Conservation (phyloP, 805 yeast species). For the Candida taoyuanica region DNA sequence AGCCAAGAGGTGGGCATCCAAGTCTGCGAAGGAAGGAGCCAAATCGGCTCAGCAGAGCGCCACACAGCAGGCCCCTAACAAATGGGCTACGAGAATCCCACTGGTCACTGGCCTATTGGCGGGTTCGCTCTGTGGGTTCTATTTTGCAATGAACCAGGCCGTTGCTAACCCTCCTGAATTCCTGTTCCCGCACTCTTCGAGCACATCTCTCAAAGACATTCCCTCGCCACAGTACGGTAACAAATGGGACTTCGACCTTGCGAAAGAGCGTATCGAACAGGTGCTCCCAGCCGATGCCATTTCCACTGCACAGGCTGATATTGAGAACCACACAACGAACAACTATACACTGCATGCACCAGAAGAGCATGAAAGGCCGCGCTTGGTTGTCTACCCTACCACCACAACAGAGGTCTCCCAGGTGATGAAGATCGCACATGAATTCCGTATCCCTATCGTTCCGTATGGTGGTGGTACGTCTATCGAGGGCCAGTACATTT, state of each 20-base stretch:
- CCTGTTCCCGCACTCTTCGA: slow-evolving; percentile 27
- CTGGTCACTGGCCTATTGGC: slow-evolving; percentile 17
- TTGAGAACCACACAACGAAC: slow-evolving; percentile 43
- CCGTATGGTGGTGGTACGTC: slow-evolving; percentile 65
- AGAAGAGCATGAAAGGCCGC: slow-evolving; percentile 34
- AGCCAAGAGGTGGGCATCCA: slow-evolving; percentile 6
- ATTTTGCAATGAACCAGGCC: slow-evolving; percentile 24
- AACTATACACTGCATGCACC: slow-evolving; percentile 48
- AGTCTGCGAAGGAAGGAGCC: not conserved
- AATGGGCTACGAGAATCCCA: slow-evolving; percentile 6
- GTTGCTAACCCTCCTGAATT: slow-evolving; percentile 24
- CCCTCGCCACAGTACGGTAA: slow-evolving; percentile 26
- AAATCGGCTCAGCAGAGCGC: not conserved
- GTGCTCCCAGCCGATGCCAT: slow-evolving; percentile 32
- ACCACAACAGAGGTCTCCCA: slow-evolving; percentile 53
- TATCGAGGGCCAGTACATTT: slow-evolving; percentile 61
- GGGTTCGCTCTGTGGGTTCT: slow-evolving; percentile 22
- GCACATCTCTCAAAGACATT: slow-evolving; percentile 19
- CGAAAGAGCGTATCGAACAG: slow-evolving; percentile 26
- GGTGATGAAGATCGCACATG: slow-evolving; percentile 50
- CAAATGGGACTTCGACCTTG: slow-evolving; percentile 25
- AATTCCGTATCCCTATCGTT: slow-evolving; percentile 52
- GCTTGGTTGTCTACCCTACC: slow-evolving; percentile 45
- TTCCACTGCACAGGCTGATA: slow-evolving; percentile 27
- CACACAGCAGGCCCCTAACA: not conserved